Evolutionary conservation across 352 stramenopile genomes (phyloP).

Genomic region (Elongisporangium prolatum): DNA sequence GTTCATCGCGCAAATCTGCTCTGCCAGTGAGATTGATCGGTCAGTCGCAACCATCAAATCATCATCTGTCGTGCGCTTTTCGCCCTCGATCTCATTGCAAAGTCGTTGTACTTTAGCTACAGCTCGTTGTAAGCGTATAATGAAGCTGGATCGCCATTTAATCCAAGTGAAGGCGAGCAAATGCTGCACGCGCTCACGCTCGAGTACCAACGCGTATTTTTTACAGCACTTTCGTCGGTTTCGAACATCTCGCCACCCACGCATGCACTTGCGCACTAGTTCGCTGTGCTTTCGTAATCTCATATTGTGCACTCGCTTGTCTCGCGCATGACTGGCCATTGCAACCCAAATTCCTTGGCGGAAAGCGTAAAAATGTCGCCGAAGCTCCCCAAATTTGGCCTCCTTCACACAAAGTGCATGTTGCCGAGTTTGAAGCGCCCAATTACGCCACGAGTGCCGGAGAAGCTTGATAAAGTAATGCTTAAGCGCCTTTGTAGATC

Average conservation of each 20-base stretch:
- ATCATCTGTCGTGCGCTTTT: slow-evolving; percentile 43
- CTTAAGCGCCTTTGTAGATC: slow-evolving; percentile 66
- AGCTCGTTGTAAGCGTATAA: slow-evolving; percentile 12
- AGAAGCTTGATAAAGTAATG: slow-evolving; percentile 75
- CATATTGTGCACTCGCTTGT: slow-evolving; percentile 23
- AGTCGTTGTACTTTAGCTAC: slow-evolving; percentile 13
- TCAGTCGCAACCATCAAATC: slow-evolving; percentile 39
- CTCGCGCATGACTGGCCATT: slow-evolving; percentile 16
- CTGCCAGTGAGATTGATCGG: slow-evolving; percentile 23
- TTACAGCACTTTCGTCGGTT: slow-evolving; percentile 17
- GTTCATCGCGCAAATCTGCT: slow-evolving; percentile 30
- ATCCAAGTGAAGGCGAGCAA: slow-evolving; percentile 29
- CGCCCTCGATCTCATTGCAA: slow-evolving; percentile 12
- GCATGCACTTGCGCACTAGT: slow-evolving; percentile 13
- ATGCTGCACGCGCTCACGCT: slow-evolving; percentile 9
- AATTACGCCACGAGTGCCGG: slow-evolving; percentile 42
- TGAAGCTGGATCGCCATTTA: slow-evolving; percentile 26
- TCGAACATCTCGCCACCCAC: slow-evolving; percentile 14
- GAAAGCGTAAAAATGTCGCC: slow-evolving; percentile 52
- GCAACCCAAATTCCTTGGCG: slow-evolving; percentile 20
- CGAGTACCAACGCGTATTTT: slow-evolving; percentile 12
- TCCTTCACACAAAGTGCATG: slow-evolving; percentile 39
- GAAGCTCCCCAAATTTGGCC: slow-evolving; percentile 40
- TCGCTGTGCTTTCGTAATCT: slow-evolving; percentile 17
- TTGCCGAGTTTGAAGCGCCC: slow-evolving; percentile 29